These are phyloP conservation scores for Handroanthus guayacan DNA, from an alignment of 257 asterid species.

Conservation along the genomic window DNA sequence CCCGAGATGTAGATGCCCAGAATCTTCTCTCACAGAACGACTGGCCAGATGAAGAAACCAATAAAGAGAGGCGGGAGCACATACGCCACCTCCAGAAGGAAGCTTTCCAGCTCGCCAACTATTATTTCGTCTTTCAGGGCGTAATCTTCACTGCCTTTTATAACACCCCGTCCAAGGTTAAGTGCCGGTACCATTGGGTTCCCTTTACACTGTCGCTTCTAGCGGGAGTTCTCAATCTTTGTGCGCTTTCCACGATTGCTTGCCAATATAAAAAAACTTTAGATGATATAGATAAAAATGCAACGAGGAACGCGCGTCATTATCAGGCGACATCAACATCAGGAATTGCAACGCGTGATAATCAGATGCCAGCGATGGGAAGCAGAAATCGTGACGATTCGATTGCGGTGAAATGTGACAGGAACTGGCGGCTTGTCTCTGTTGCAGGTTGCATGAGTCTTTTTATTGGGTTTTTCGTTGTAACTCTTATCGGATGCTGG, in stretches of 20 bases:
- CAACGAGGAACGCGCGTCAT: not conserved
- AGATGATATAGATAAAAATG: not conserved
- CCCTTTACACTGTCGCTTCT: not conserved
- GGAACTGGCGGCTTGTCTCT: no score
- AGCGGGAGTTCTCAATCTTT: not conserved
- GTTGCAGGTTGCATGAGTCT: no score
- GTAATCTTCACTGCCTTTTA: not conserved
- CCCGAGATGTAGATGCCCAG: no score
- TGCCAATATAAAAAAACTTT: not conserved
- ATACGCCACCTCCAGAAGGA: not conserved
- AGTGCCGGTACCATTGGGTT: not conserved
- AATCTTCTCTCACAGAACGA: no score
- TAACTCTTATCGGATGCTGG: no score
- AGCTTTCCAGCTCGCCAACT: not conserved
- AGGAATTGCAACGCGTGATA: no score
- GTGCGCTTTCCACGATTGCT: not conserved
- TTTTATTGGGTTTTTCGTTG: no score
- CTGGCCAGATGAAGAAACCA: not conserved
- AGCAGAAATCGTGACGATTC: no score
- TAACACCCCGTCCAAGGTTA: not conserved
- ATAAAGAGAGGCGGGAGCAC: not conserved
- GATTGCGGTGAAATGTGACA: no score
- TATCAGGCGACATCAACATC: no score
- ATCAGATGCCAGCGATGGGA: no score
- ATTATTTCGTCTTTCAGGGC: not conserved